These are phyloP conservation scores for Pichia sp. DNA, from an alignment of 1,139 yeast genomes.

Conservation along the genomic window DNA sequence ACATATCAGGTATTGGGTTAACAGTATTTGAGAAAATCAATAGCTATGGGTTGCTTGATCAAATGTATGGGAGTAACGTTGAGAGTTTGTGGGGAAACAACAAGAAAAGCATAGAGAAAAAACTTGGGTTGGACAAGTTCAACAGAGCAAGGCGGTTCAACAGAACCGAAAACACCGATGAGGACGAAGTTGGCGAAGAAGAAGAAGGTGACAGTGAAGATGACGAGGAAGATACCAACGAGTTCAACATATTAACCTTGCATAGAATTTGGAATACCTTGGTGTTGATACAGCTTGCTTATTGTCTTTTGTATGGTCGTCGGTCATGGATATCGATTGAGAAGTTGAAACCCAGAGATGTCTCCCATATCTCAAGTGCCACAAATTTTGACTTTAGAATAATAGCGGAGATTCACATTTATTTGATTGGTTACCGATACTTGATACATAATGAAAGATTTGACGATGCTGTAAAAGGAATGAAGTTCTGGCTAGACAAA, in stretches of 20 bases:
- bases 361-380: slow-evolving; percentile 51
- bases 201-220: slow-evolving; percentile 13
- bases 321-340: slow-evolving; percentile 35
- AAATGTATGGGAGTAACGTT: slow-evolving; percentile 8
- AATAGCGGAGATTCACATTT: slow-evolving; percentile 70
- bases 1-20: slow-evolving; percentile 12
- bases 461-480: slow-evolving; percentile 14
- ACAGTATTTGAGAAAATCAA: slow-evolving; percentile 13
- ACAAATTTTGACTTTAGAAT: slow-evolving; percentile 80
- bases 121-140: no score
- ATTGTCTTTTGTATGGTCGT: slow-evolving; percentile 65
- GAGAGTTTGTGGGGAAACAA: slow-evolving; percentile 7
- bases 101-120: neutral
- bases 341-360: slow-evolving; percentile 18
- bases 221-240: slow-evolving; percentile 28
- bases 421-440: slow-evolving; percentile 55
- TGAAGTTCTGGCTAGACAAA: slow-evolving; percentile 57
- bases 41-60: slow-evolving; percentile 9
- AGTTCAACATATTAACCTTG: slow-evolving; percentile 21
- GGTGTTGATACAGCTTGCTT: slow-evolving; percentile 60
- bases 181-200: neutral
- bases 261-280: slow-evolving; percentile 55
- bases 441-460: slow-evolving; percentile 32
- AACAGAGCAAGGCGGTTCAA: no score
- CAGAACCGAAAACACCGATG: neutral